phyloP scores from a whole-genome alignment of 1,284 basidiomycete genomes.

The Trametes pubescens region DNA sequence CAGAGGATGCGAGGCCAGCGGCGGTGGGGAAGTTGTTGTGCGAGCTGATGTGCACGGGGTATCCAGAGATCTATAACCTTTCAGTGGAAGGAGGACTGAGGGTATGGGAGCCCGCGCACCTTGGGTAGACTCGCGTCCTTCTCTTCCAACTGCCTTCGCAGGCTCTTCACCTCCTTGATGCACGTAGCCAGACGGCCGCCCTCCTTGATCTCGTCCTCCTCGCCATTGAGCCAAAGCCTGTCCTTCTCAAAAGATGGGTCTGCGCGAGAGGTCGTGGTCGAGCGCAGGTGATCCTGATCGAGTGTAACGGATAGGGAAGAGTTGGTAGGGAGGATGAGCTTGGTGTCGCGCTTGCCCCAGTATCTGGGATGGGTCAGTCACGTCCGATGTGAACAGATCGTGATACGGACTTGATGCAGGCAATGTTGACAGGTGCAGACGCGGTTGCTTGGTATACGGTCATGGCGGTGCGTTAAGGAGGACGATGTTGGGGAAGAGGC shows the following conservation, averaged over 20 bases:
- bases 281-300: slow-evolving; percentile 94
- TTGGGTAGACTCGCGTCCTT: slow-evolving; percentile 69
- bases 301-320: slow-evolving; percentile 97
- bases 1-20: slow-evolving; percentile 96
- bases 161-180: slow-evolving; percentile 86
- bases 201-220: slow-evolving; percentile 87
- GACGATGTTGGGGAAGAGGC: slow-evolving; percentile 26
- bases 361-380: slow-evolving; percentile 63
- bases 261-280: slow-evolving; percentile 92
- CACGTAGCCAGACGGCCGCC: slow-evolving; percentile 86
- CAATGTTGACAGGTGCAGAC: slow-evolving; percentile 96
- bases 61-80: slow-evolving; percentile 70
- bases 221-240: slow-evolving; percentile 94
- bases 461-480: slow-evolving; percentile 52
- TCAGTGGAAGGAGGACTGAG: slow-evolving; percentile 7
- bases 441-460: slow-evolving; percentile 85
- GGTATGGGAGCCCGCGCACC: slow-evolving; percentile 51
- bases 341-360: slow-evolving; percentile 98
- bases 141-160: slow-evolving; percentile 81
- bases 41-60: slow-evolving; percentile 87
- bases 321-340: slow-evolving; percentile 97
- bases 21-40: slow-evolving; percentile 99
- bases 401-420: slow-evolving; percentile 86
- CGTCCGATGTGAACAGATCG: slow-evolving; percentile 18
- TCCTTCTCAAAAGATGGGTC: slow-evolving; percentile 82